Evolutionary conservation across 495 filamentous ascomycete genomes (phyloP).

Genomic region (Hyphodiscus hymeniophilus): DNA sequence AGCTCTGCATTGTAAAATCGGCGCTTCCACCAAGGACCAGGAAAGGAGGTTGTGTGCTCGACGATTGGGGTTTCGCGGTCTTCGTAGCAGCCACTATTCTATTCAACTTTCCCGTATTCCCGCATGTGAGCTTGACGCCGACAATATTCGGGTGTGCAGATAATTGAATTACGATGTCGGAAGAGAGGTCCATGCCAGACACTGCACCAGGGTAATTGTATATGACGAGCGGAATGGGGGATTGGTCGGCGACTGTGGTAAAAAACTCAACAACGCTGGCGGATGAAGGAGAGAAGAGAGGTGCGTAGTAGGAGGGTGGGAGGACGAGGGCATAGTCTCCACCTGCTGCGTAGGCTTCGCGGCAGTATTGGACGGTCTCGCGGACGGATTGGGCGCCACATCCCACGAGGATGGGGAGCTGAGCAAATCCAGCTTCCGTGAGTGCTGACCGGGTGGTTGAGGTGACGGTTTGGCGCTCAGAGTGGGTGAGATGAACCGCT

Average conservation of each 20-base stretch:
- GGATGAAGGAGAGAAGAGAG: constrained; percentile 57
- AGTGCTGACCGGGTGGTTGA: constrained; percentile 67
- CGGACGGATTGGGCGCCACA: constrained; percentile 78
- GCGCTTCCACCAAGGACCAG: constrained; percentile 80
- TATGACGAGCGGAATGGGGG: constrained; percentile 80
- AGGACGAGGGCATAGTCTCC: constrained; percentile 81
- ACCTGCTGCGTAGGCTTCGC: constrained; percentile 64
- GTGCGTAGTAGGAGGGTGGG: constrained; percentile 78
- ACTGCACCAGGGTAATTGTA: constrained; percentile 91
- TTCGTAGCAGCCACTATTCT: constrained; percentile 61
- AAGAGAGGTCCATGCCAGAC: constrained; percentile 72
- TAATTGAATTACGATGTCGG: constrained; percentile 68
- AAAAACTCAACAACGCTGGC: constrained; percentile 65
- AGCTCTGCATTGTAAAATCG: constrained; percentile 80
- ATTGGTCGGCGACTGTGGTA: constrained; percentile 66
- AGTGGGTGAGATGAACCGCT: constrained; percentile 67
- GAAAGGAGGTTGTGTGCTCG: constrained; percentile 36
- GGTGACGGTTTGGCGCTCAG: constrained; percentile 64
- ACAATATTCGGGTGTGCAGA: constrained; percentile 78
- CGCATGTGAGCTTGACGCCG: constrained; percentile 87
- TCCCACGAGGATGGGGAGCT: constrained; percentile 75
- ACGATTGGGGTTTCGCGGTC: constrained; percentile 30
- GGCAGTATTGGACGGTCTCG: constrained; percentile 74
- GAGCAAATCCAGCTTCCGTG: constrained; percentile 51
- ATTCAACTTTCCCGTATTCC: constrained; percentile 86